Evolutionary conservation across 192 early-diverging fungal genomes (phyloP), one percentile per base, ranked within the genome.

Genomic region (Nowakowskiella sp.): DNA sequence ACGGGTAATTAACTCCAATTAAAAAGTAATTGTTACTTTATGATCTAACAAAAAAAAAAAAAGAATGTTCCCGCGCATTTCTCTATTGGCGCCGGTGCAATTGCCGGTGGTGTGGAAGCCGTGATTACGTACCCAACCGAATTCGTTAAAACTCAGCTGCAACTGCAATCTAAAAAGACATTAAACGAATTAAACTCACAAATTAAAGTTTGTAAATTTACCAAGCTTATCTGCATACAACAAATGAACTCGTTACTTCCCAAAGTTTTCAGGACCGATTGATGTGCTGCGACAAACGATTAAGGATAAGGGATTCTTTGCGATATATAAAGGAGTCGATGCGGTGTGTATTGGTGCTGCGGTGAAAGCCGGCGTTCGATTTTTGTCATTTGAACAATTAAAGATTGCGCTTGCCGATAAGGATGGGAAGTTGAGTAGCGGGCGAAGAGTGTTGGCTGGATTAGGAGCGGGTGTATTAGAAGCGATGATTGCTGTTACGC

Each of bases 61-160:
- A n/a, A n/a, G n/a, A n/a, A n/a, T n/a, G 36, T 56, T 9, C 44
- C 71, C 2, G 62, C 71, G 8, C 57, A 44, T 29, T 76, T 83
- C 53, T 91, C 94, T 25, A 62, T 97, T 34, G 25, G 82, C 0
- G 89, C 92, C 0, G 94, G 94, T 2, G 76, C 84, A 2, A 61
- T 92, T 44, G 92, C 92, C 7, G 94, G 94, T 22, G 89, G 82
- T 2, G 76, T 98, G 44, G 94, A 98, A 65, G 91, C 84, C 6
- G 82, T 83, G 1, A 71, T 84, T 5, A 98, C 94, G 21, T 98
- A 98, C 60, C 94, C 94, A 1, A 94, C 91, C 0, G 92, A 95
- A 70, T 91, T 87, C 62, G 82, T 94, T 53, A 98, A 98, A 60
- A 98, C 94, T 5, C 90, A 89, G 56, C 74, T 98, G 48, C 94